Conservation (phyloP, 73 alveolate genomes). For the Stentor coeruleus region DNA sequence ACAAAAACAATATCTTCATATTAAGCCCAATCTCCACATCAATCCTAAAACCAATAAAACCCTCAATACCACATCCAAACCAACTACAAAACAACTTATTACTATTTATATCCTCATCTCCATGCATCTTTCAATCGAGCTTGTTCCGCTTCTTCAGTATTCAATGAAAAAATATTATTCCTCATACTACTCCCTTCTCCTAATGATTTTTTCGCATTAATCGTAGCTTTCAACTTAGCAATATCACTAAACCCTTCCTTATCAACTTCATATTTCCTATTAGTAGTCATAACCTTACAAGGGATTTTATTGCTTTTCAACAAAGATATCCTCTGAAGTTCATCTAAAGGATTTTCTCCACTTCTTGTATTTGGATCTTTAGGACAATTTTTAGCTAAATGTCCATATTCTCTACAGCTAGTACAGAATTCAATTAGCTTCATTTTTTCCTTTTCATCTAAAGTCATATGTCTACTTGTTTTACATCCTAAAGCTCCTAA, state of each 20-base stretch:
- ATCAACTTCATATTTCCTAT: background rate
- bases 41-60: too few species aligned
- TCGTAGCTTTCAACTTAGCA: background rate
- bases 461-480: background rate
- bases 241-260: background rate
- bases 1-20: too few species aligned
- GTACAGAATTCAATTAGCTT: background rate
- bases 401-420: conserved; percentile 62
- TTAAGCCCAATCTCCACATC: too few species aligned
- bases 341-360: conserved; percentile 31
- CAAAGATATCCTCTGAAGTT: conserved; percentile 38
- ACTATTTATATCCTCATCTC: too few species aligned
- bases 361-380: conserved; percentile 65
- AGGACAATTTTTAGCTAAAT: conserved; percentile 43
- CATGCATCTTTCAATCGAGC: too few species aligned
- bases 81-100: too few species aligned
- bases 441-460: background rate
- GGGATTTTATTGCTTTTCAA: background rate
- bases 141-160: too few species aligned
- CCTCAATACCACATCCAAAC: too few species aligned
- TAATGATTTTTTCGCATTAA: background rate
- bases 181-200: too few species aligned
- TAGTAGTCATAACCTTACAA: background rate
- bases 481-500: background rate
- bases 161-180: too few species aligned